A percentile compares a stretch with the other conserved stretches of the same genome.
These are phyloP conservation scores for Pseudogymnoascus sp. DNA, from an alignment of 2,329 filamentous ascomycete genomes.

Conservation along the genomic window DNA sequence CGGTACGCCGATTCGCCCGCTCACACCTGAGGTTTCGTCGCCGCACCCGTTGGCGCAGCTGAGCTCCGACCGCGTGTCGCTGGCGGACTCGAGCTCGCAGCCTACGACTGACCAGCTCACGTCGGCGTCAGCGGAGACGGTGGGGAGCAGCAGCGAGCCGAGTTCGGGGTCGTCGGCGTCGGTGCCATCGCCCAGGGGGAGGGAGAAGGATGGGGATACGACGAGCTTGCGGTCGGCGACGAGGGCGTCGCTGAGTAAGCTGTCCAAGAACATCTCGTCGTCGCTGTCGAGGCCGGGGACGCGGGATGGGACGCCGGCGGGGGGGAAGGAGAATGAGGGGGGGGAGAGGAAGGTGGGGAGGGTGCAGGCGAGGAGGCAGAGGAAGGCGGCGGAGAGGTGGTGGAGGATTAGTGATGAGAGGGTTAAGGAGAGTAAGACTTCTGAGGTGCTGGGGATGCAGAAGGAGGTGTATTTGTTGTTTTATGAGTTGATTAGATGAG, in stretches of 20 bases:
- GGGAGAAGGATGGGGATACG: not conserved
- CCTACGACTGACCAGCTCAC: not conserved
- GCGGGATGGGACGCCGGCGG: not conserved
- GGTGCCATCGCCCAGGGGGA: conserved; percentile 22
- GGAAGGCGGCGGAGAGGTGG: conserved; percentile 67
- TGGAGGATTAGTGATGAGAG: conserved; percentile 98
- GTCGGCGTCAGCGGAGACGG: not conserved
- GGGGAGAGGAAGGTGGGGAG: conserved; percentile 24
- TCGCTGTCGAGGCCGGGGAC: not conserved
- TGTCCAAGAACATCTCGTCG: not conserved
- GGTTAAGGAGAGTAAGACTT: conserved; percentile 87
- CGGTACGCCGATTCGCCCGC: conserved; percentile 9
- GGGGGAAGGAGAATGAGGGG: conserved; percentile 10
- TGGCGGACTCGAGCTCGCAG: not conserved
- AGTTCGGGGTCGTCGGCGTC: conserved; percentile 13
- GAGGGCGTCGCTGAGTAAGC: not conserved
- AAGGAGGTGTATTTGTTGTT: conserved; percentile 93
- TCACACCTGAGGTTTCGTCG: not conserved
- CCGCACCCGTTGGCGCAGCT: not conserved
- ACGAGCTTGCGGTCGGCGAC: not conserved
- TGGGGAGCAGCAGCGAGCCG: not conserved
- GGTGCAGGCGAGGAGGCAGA: conserved; percentile 42
- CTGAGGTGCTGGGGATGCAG: conserved; percentile 86
- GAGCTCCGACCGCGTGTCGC: not conserved
- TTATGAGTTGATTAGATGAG: conserved; percentile 63